Percentiles rank a stretch among this genome's conserved stretches.
Evolutionary conservation across 257 asterid genomes (phyloP).

Genomic region (Plantago ovata): DNA sequence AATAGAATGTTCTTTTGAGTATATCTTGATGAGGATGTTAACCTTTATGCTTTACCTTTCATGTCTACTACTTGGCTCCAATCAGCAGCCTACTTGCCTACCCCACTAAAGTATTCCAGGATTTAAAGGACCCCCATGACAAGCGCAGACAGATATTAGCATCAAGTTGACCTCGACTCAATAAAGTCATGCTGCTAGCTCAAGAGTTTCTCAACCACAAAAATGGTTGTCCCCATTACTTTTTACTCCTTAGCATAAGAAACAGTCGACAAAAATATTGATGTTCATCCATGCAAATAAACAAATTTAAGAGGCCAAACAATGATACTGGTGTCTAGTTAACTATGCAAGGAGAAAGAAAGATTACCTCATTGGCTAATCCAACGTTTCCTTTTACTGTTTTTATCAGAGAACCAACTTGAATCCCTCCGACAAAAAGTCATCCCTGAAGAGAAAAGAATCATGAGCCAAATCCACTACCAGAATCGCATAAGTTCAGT

Average conservation of each 20-base stretch:
- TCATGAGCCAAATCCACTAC: background rate
- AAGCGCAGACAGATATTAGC: too few relatives aligned
- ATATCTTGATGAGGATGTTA: background rate
- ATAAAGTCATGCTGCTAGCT: background rate
- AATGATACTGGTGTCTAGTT: slow-evolving; percentile 13
- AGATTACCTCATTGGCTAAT: slow-evolving; percentile 18
- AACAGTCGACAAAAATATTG: background rate
- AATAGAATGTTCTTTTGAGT: background rate
- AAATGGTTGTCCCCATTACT: slow-evolving; percentile 8
- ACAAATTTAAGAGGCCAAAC: slow-evolving; percentile 10
- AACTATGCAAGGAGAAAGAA: background rate
- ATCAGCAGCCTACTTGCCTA: slow-evolving; percentile 1
- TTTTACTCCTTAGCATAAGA: background rate
- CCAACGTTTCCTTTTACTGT: slow-evolving; percentile 4
- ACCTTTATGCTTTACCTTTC: background rate
- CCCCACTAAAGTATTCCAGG: slow-evolving; percentile 14
- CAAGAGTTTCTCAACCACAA: slow-evolving; percentile 14
- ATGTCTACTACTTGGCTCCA: background rate
- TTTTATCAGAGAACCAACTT: slow-evolving; percentile 49
- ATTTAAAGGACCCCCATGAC: slow-evolving; percentile 9
- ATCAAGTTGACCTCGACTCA: too few relatives aligned
- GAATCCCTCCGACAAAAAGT: slow-evolving; percentile 63
- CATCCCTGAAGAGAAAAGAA: slow-evolving; percentile 36
- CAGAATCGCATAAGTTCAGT: background rate
- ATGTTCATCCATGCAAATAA: too few relatives aligned